These are phyloP conservation scores for Ustilago lituana DNA, from an alignment of 1,284 basidiomycete genomes.

Conservation along the genomic window DNA sequence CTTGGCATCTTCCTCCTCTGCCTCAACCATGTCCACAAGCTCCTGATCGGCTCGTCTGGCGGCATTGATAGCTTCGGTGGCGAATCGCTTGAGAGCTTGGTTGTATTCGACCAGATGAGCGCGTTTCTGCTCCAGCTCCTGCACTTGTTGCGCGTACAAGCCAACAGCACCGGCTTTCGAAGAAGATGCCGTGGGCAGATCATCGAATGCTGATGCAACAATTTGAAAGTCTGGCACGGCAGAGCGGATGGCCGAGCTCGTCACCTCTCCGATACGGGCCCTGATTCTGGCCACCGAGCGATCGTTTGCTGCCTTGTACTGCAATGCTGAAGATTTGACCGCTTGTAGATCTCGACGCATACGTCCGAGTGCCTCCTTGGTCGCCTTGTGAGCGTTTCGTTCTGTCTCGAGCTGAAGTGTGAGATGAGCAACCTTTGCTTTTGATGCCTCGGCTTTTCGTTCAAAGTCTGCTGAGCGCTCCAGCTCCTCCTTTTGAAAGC, in stretches of 20 bases:
- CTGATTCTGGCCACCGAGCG: slow-evolving; percentile 43
- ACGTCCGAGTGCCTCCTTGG: slow-evolving; percentile 48
- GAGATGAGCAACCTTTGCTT: slow-evolving; percentile 31
- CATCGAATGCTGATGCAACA: slow-evolving; percentile 38
- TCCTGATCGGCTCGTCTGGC: slow-evolving; percentile 36
- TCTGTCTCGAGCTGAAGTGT: slow-evolving; percentile 29
- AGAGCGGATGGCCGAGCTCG: slow-evolving; percentile 45
- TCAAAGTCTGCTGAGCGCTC: slow-evolving; percentile 43
- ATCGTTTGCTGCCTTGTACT: slow-evolving; percentile 47
- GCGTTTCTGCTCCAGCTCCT: slow-evolving; percentile 50
- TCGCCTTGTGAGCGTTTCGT: slow-evolving; percentile 38
- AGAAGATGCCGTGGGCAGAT: slow-evolving; percentile 12
- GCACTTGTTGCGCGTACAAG: slow-evolving; percentile 41
- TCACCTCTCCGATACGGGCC: slow-evolving; percentile 48
- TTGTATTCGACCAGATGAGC: slow-evolving; percentile 48
- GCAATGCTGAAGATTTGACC: slow-evolving; percentile 46
- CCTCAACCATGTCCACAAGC: slow-evolving; percentile 40
- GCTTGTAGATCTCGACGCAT: slow-evolving; percentile 41
- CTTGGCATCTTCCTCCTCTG: slow-evolving; percentile 36
- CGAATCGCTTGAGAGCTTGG: slow-evolving; percentile 45
- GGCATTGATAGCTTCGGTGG: slow-evolving; percentile 51
- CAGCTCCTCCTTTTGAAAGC: slow-evolving; percentile 41
- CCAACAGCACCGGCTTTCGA: slow-evolving; percentile 14
- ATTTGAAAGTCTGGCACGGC: slow-evolving; percentile 52
- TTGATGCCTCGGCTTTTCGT: slow-evolving; percentile 45